Conservation (phyloP, 164 flowering plant species). For the Magnolia kwangsiensis region DNA sequence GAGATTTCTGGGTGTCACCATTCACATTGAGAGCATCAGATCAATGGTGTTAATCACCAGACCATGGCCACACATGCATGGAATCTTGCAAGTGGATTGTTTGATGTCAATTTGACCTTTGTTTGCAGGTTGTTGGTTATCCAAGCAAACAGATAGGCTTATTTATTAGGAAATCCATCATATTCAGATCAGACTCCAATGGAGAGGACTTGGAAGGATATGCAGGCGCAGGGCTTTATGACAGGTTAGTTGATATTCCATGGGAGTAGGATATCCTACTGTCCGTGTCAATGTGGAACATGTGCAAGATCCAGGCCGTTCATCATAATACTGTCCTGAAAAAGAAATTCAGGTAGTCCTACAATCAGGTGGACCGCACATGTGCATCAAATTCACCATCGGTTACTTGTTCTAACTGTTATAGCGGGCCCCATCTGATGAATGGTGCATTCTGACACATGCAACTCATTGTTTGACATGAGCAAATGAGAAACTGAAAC, state of each 20-base stretch:
- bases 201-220: conserved; percentile 35
- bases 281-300: neutral
- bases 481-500: neutral
- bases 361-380: neutral
- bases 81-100: neutral
- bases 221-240: conserved; percentile 35
- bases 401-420: neutral
- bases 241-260: conserved; percentile 14
- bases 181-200: conserved; percentile 37
- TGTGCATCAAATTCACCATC: neutral
- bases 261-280: neutral
- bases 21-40: neutral
- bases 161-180: conserved; percentile 26
- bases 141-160: conserved; percentile 31
- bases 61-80: neutral
- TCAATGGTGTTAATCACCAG: neutral
- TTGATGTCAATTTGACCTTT: conserved; percentile 3
- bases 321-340: neutral
- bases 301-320: neutral
- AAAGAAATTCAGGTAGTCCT: neutral
- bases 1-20: neutral
- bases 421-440: neutral
- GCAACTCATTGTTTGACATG: neutral
- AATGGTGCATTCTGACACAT: neutral
- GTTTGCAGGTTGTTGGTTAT: conserved; percentile 28